A percentile compares a stretch with the other conserved stretches of the same genome.
phyloP scores from a whole-genome alignment of 2,329 filamentous ascomycete genomes.

The Colletotrichum melonis region DNA sequence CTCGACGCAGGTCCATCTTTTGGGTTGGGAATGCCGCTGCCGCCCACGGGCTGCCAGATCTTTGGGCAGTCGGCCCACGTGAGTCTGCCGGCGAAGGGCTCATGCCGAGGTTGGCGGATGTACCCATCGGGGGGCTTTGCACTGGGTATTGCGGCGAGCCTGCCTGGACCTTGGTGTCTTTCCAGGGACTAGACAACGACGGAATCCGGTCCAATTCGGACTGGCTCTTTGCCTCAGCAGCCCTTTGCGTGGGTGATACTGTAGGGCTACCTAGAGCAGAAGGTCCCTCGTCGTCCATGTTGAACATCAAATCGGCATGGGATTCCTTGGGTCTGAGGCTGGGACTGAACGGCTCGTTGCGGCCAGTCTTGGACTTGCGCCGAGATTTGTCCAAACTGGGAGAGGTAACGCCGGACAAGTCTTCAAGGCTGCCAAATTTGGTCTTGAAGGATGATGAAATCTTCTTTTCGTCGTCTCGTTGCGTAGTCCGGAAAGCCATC shows the following conservation, averaged over 20 bases:
- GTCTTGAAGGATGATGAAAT: slow-evolving; percentile 69
- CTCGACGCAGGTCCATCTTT: slow-evolving; percentile 80
- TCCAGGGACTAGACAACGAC: slow-evolving; percentile 50
- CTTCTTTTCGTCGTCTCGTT: slow-evolving; percentile 74
- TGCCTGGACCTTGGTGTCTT: slow-evolving; percentile 46
- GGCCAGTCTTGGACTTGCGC: slow-evolving; percentile 56
- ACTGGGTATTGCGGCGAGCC: slow-evolving; percentile 14
- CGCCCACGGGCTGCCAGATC: slow-evolving; percentile 61
- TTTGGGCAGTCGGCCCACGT: slow-evolving; percentile 4
- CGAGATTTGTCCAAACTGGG: slow-evolving; percentile 58
- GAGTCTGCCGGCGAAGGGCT: slow-evolving; percentile 27
- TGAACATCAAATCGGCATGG: slow-evolving; percentile 84
- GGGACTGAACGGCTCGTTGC: slow-evolving; percentile 73
- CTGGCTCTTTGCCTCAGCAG: slow-evolving; percentile 7
- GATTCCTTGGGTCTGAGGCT: slow-evolving; percentile 76
- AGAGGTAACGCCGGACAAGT: slow-evolving; percentile 54
- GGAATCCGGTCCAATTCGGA: slow-evolving; percentile 35
- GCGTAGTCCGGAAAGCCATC: slow-evolving; percentile 75
- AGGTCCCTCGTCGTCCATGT: slow-evolving; percentile 85
- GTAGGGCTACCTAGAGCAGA: slow-evolving; percentile 44
- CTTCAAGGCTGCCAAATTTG: slow-evolving; percentile 74
- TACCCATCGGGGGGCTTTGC: slow-evolving; percentile 3
- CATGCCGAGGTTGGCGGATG: not conserved
- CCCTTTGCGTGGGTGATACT: slow-evolving; percentile 20
- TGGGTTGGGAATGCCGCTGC: slow-evolving; percentile 62